Evolutionary conservation across 768 basidiomycete species (phyloP).

Genomic region (Phlebiopsis flavidoalba): DNA sequence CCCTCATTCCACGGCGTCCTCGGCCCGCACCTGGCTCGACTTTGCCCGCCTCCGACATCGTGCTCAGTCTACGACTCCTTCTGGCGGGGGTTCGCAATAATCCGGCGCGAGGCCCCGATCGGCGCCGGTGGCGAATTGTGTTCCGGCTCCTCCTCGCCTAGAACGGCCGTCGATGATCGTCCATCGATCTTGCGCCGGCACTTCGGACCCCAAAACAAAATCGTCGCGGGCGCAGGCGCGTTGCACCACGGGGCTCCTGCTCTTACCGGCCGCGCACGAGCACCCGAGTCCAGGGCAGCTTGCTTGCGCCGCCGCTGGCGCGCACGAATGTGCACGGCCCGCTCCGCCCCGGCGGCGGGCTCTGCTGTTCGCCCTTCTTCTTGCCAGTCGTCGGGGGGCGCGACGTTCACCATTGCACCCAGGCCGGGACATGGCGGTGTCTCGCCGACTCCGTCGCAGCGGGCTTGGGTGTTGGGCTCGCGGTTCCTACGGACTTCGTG

Average conservation of each 20-base stretch:
- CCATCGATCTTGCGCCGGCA: conserved; percentile 58
- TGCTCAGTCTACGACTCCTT: no score
- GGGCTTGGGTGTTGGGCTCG: conserved; percentile 3
- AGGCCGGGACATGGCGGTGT: conserved; percentile 20
- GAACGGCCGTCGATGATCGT: conserved; percentile 53
- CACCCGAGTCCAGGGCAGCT: conserved; percentile 23
- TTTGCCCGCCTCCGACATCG: not conserved
- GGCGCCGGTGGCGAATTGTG: conserved; percentile 18
- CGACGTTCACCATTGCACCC: conserved; percentile 28
- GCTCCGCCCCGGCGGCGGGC: conserved; percentile 7
- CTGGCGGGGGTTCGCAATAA: conserved; percentile 3
- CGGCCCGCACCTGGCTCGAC: conserved; percentile 2
- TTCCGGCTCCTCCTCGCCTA: conserved; percentile 37
- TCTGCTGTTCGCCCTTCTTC: conserved; percentile 17
- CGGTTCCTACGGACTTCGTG: conserved; percentile 31
- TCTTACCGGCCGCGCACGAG: conserved; percentile 12
- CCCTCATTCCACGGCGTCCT: conserved; percentile 5
- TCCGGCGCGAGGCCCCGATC: conserved; percentile 15
- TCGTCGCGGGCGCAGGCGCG: conserved; percentile 20
- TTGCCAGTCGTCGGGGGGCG: conserved; percentile 7
- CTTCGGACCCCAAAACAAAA: no score
- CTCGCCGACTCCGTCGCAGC: conserved; percentile 4
- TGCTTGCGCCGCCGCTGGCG: conserved; percentile 19
- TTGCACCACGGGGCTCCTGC: conserved; percentile 2
- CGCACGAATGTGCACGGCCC: conserved; percentile 11